Base-by-base conservation (phyloP, 164 flowering plant genomes). In the Sextonia rubra region DNA sequence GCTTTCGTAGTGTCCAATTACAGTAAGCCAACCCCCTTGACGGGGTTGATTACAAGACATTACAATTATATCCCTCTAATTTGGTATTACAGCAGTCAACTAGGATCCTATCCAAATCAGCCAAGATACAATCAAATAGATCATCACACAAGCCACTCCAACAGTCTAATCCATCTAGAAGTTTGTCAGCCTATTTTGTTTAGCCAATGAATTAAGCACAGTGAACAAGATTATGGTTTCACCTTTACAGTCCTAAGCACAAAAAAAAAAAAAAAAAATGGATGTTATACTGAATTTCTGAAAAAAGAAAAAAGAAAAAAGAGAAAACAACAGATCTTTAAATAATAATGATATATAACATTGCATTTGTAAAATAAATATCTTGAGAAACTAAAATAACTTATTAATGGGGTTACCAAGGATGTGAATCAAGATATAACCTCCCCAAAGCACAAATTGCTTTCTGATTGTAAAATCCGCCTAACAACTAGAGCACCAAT, bases 361-460 rank as follows among this genome's bases (percentile, higher is more conserved):
- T 20, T 30, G 9, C 24, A 14, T 29, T 64, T 64, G 6, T 18
- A 5, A 18, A 52, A 6, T 52, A 20, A 47, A 25, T 5, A 48
- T 37, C 11, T 11, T 63, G 1, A 23, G 32, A 55, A 22, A 26
- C 11, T 71, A 49, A 73, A 69, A 67, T 11, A 64, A 69, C 26
- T 22, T 66, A 66, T 70, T 14, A 48, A 25, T n/a, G 71, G 47
- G 55, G 76, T 69, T 32, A 72, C 47, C 48, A 80, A 70, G 68
- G 47, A 69, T 55, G 64, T 66, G 76, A 71, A 78, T 73, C 63
- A 75, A 80, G 77, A 81, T 79, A 75, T 80, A 77, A 94, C 99
- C 99, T 96, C 99, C 74, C 99, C 99, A 83, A 90, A 96, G 88
- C 99, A 96, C 77, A 96, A 93, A 73, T 96, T 96, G 95, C 98